A percentile compares a stretch with the other conserved stretches of the same genome.
Evolutionary conservation across 768 basidiomycete genomes (phyloP).

Genomic region (Antrodiella citrinella): DNA sequence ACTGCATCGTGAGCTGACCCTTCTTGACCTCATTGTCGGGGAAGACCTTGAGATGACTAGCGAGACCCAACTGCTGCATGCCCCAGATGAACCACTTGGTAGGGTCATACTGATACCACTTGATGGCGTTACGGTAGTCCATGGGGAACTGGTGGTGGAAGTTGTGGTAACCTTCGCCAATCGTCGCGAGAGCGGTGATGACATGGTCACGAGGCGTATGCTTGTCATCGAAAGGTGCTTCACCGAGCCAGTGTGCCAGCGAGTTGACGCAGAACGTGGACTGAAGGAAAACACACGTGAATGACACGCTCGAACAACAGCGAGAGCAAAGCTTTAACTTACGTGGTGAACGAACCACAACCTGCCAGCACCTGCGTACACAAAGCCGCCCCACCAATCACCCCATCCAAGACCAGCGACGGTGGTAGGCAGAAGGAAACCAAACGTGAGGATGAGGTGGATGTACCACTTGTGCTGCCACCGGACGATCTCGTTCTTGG

Average conservation of each 20-base stretch:
- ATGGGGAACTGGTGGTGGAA: constrained; percentile 97
- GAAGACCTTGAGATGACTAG: constrained; percentile 56
- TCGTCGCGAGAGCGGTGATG: constrained; percentile 81
- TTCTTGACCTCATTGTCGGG: constrained; percentile 72
- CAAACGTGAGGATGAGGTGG: constrained; percentile 59
- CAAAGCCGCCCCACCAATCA: constrained; percentile 78
- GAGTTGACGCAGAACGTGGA: constrained; percentile 98
- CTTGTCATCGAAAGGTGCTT: constrained; percentile 90
- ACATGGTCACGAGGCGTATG: constrained; percentile 88
- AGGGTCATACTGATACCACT: constrained; percentile 89
- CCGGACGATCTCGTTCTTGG: constrained; percentile 67
- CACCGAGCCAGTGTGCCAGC: constrained; percentile 93
- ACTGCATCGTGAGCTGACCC: constrained; percentile 89
- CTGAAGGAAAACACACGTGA: constrained; percentile 28
- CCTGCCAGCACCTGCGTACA: constrained; percentile 76
- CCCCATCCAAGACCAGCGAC: constrained; percentile 80
- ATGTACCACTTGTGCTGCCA: constrained; percentile 89
- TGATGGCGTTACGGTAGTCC: constrained; percentile 96
- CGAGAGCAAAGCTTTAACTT: constrained; percentile 22
- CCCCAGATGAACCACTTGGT: constrained; percentile 87
- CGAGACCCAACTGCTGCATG: constrained; percentile 49
- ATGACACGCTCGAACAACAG: constrained; percentile 1
- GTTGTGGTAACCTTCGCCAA: constrained; percentile 97
- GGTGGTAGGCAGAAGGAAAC: constrained; percentile 63
- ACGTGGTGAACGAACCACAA: constrained; percentile 86